Conservation (phyloP, 257 asterid genomes). For the Solanum pinnatisectum region DNA sequence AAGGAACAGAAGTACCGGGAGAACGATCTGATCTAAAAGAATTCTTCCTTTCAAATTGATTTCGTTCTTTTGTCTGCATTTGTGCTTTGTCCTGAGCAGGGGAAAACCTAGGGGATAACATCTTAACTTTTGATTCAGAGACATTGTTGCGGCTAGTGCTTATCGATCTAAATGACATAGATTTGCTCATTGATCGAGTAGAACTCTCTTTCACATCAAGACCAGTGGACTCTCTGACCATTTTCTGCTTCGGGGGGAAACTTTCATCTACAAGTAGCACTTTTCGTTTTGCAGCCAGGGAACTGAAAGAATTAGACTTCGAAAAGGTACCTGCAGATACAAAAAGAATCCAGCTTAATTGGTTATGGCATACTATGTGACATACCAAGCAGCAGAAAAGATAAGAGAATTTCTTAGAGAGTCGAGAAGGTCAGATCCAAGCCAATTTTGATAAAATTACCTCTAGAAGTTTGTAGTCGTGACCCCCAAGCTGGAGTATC, state of each 20-base stretch:
- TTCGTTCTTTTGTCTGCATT: constrained; percentile 40
- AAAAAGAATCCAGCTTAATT: background rate
- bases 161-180: constrained; percentile 58
- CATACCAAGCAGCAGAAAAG: background rate
- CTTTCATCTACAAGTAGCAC: constrained; percentile 66
- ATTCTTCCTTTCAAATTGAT: constrained; percentile 49
- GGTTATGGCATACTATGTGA: background rate
- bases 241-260: constrained; percentile 58
- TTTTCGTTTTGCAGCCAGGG: constrained; percentile 55
- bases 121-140: constrained; percentile 56
- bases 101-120: constrained; percentile 53
- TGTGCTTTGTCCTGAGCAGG: constrained; percentile 37
- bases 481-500: constrained; percentile 38
- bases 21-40: constrained; percentile 46
- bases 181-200: constrained; percentile 53
- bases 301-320: constrained; percentile 69
- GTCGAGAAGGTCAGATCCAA: background rate
- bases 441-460: constrained; percentile 17
- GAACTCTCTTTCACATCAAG: constrained; percentile 47
- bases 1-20: constrained; percentile 26
- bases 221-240: constrained; percentile 44
- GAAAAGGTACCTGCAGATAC: constrained; percentile 49
- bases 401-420: constrained; percentile 2
- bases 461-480: constrained; percentile 34
- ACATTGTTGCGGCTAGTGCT: constrained; percentile 22